Evolutionary conservation across 2,329 filamentous ascomycete species (phyloP), one percentile per base, ranked within the genome.

Genomic region (Ophiostoma perfectum): DNA sequence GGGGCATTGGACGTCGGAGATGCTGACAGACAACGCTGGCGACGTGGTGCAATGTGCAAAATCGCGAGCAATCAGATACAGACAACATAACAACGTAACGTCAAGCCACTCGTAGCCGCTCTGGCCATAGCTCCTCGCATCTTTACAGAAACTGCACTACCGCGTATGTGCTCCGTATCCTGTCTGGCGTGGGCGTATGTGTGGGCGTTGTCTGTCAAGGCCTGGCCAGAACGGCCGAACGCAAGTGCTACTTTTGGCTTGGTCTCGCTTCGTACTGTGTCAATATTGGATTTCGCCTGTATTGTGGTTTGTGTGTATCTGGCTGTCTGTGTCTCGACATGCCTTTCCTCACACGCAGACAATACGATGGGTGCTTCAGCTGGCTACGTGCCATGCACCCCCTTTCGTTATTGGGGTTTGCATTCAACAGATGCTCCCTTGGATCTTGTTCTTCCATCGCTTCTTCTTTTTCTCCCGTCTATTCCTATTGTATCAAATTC

Each of bases 201-300:
- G 47, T 52, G 9, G 8, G 47, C 7, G 47, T 16, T 47, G 44
- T 47, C 12, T 52, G 52, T 58, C 18, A 38, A 5, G 49, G 49
- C 7, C 27, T 60, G 55, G 55, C 55, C 27, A 60, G 55, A 58
- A 60, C 55, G 55, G 55, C 55, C 55, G 55, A 60, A 60, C 27
- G 55, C 55, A 58, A 58, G 27, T 60, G 27, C 18, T 52, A 27
- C 49, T 55, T 55, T 55, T 27, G 49, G 49, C 49, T 60, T 60
- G 18, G 55, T 60, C 52, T 58, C 27, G 27, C 52, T 58, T 27
- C 27, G 27, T 27, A 27, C 27, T 58, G 16, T 47, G 47, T 18
- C 49, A 55, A 55, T 55, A 55, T 27, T 55, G 49, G 18, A 12
- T 11, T 49, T 27, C 27, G 27, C 27, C 27, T 27, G 27, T 49